Conservation (phyloP, 345 rosid genomes). For the Euphorbia peplus region DNA sequence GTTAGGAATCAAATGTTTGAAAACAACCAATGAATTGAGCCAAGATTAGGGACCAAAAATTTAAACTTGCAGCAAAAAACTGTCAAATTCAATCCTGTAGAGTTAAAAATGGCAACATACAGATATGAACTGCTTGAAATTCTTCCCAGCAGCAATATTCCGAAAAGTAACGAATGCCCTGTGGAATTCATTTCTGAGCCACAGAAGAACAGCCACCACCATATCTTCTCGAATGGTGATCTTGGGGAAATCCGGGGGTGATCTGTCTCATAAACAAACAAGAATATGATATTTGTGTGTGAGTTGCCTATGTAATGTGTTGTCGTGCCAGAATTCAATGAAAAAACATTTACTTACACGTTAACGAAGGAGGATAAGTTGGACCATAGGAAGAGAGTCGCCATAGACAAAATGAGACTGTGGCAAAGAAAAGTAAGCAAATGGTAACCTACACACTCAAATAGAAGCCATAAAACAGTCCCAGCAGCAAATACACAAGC, state of each 20-base stretch:
- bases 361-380: slow-evolving; percentile 23
- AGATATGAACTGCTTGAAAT: slow-evolving; percentile 21
- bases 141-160: slow-evolving; percentile 25
- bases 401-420: slow-evolving; percentile 16
- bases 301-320: too few relatives aligned
- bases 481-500: slow-evolving; percentile 14
- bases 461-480: slow-evolving; percentile 25
- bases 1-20: too few relatives aligned
- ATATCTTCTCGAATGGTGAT: slow-evolving; percentile 11
- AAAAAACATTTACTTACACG: slow-evolving; percentile 13
- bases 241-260: slow-evolving; percentile 21
- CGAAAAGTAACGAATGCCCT: slow-evolving; percentile 4
- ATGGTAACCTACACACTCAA: slow-evolving; percentile 25
- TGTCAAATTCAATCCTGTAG: neutral
- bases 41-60: too few relatives aligned
- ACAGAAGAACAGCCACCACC: slow-evolving; percentile 7
- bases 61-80: neutral
- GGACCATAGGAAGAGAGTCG: slow-evolving; percentile 25
- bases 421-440: slow-evolving; percentile 28
- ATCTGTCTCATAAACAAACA: slow-evolving; percentile 12
- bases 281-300: neutral
- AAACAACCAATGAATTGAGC: too few relatives aligned
- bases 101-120: neutral
- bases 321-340: neutral
- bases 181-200: slow-evolving; percentile 10